A percentile compares a stretch with the other conserved stretches of the same genome.
Conservation (phyloP, 2,329 filamentous ascomycete genomes). For the Neopestalotiopsis sp. region DNA sequence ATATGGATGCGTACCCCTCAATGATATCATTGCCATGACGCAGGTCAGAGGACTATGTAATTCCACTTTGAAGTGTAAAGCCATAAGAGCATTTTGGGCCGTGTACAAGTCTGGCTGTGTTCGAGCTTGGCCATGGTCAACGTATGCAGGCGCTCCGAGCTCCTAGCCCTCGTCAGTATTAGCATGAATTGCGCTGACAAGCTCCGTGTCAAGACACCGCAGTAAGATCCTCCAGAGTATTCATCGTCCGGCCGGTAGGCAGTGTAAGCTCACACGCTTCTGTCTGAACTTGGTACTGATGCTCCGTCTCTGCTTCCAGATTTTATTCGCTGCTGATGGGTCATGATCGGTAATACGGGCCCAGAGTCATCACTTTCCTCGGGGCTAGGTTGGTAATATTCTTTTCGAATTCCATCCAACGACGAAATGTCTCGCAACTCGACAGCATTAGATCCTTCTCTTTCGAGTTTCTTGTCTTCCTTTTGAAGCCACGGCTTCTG, state of each 20-base stretch:
- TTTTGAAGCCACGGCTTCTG: background rate
- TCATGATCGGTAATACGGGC: slow-evolving; percentile 26
- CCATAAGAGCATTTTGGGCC: background rate
- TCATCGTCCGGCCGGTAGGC: background rate
- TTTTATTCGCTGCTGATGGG: slow-evolving; percentile 4
- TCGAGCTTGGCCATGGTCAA: background rate
- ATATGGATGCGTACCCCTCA: background rate
- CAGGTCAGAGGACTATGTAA: background rate
- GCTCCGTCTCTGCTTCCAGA: background rate
- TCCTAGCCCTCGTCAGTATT: background rate
- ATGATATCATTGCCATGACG: background rate
- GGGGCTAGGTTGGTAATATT: slow-evolving; percentile 22
- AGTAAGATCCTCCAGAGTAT: background rate
- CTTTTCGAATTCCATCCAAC: slow-evolving; percentile 18
- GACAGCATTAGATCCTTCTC: slow-evolving; percentile 10
- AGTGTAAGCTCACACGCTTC: background rate
- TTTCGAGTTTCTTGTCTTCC: background rate
- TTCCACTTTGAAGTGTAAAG: background rate
- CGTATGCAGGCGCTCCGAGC: background rate
- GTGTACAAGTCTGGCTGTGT: background rate
- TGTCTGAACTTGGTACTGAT: background rate
- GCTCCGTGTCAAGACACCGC: background rate
- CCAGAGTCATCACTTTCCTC: slow-evolving; percentile 28
- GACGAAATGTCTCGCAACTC: slow-evolving; percentile 18
- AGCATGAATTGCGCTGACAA: background rate